Conservation (phyloP, 1,284 basidiomycete genomes). For the Chalciporus piperatoides region DNA sequence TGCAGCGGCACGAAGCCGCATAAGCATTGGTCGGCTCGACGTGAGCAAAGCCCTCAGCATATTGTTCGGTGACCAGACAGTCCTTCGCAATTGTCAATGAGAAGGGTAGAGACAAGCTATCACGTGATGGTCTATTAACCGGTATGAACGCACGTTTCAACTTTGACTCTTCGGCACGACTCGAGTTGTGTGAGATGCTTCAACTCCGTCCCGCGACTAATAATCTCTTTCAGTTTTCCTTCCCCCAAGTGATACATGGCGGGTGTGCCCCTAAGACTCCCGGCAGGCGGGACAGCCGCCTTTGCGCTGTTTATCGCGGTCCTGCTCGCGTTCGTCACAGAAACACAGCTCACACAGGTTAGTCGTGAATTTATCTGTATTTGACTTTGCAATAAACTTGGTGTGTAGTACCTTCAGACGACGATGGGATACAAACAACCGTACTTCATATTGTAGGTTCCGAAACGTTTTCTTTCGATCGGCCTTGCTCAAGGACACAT, state of each 20-base stretch:
- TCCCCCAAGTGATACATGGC: slow-evolving; percentile 15
- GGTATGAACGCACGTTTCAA: neutral
- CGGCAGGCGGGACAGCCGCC: slow-evolving; percentile 33
- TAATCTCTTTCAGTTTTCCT: neutral
- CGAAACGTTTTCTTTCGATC: neutral
- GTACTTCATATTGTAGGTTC: slow-evolving; percentile 70
- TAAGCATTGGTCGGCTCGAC: slow-evolving; percentile 55
- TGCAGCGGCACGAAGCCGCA: slow-evolving; percentile 45
- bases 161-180: neutral
- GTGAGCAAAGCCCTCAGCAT: slow-evolving; percentile 68
- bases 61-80: slow-evolving; percentile 13
- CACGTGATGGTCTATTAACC: neutral
- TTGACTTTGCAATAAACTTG: neutral
- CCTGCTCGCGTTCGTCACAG: slow-evolving; percentile 64
- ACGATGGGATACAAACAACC: slow-evolving; percentile 67
- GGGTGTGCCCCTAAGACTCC: neutral
- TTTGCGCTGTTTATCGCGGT: slow-evolving; percentile 38
- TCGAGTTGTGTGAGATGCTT: neutral
- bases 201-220: neutral
- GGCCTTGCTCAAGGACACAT: slow-evolving; percentile 6
- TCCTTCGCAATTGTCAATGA: too few species aligned
- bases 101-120: too few species aligned
- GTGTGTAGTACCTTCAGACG: slow-evolving; percentile 67
- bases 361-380: slow-evolving; percentile 14
- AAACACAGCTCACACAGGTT: slow-evolving; percentile 72